Percentiles rank a stretch among this genome's conserved stretches.
Conservation (phyloP, 805 yeast species). For the Cyberlindnera amylophila region DNA sequence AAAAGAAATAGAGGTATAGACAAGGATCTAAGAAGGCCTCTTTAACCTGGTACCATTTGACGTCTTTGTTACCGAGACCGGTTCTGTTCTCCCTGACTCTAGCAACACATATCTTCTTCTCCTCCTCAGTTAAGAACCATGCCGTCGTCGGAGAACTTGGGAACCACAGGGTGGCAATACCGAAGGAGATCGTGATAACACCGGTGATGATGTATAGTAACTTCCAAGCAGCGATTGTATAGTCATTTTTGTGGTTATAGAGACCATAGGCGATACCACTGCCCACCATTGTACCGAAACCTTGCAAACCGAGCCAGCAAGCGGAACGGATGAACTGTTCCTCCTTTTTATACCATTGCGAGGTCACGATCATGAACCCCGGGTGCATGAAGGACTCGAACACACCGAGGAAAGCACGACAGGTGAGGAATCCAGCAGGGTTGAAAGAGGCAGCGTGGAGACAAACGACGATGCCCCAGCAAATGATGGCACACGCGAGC, state of each 20-base stretch:
- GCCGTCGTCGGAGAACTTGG: slow-evolving; percentile 56
- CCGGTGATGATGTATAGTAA: slow-evolving; percentile 58
- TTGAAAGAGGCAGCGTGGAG: slow-evolving; percentile 41
- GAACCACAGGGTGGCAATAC: slow-evolving; percentile 42
- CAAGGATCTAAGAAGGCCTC: slow-evolving; percentile 50
- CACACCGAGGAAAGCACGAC: slow-evolving; percentile 47
- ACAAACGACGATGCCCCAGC: slow-evolving; percentile 57
- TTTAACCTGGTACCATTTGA: slow-evolving; percentile 49
- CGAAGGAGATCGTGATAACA: slow-evolving; percentile 50
- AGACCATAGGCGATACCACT: slow-evolving; percentile 54
- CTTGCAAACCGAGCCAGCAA: slow-evolving; percentile 42
- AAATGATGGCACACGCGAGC: slow-evolving; percentile 40
- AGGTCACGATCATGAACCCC: slow-evolving; percentile 49
- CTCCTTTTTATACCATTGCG: slow-evolving; percentile 51
- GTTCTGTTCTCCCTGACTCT: slow-evolving; percentile 50
- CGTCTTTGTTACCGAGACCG: slow-evolving; percentile 52
- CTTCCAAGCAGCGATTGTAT: slow-evolving; percentile 53
- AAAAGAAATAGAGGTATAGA: slow-evolving; percentile 43
- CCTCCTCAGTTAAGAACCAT: slow-evolving; percentile 42
- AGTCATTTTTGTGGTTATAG: slow-evolving; percentile 33
- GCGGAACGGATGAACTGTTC: slow-evolving; percentile 41
- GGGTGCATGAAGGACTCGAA: slow-evolving; percentile 54
- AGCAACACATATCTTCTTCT: slow-evolving; percentile 42
- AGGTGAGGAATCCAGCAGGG: slow-evolving; percentile 36
- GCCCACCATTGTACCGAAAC: slow-evolving; percentile 45